phyloP scores from a whole-genome alignment of 768 basidiomycete genomes.

The Scleroderma bovista region DNA sequence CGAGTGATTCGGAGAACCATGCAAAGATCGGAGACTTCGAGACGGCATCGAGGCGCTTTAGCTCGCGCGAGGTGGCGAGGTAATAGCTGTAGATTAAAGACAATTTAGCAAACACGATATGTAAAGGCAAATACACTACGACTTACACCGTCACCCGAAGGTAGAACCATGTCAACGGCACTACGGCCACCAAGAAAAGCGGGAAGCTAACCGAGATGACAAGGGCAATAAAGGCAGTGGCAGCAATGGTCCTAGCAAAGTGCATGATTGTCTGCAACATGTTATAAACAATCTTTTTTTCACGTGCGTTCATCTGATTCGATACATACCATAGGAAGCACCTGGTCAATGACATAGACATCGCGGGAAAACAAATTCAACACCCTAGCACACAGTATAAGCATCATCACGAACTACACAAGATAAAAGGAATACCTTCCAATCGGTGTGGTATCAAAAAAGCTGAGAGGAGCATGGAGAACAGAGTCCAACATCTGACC shows the following conservation, averaged over 20 bases:
- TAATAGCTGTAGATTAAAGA: slow-evolving; percentile 56
- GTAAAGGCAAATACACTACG: background rate
- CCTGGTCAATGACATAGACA: slow-evolving; percentile 78
- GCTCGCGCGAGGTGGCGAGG: slow-evolving; percentile 77
- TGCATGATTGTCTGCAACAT: slow-evolving; percentile 50
- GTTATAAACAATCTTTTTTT: slow-evolving; percentile 1
- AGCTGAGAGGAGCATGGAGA: slow-evolving; percentile 77
- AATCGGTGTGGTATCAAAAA: slow-evolving; percentile 86
- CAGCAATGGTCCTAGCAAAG: slow-evolving; percentile 59
- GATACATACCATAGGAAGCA: slow-evolving; percentile 56
- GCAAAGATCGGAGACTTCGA: slow-evolving; percentile 90
- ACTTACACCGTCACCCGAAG: slow-evolving; percentile 70
- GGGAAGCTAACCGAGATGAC: slow-evolving; percentile 85
- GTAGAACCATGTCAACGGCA: slow-evolving; percentile 80
- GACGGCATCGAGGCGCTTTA: slow-evolving; percentile 84
- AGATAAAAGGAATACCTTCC: slow-evolving; percentile 51
- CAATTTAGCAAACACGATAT: background rate
- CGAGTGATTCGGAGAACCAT: slow-evolving; percentile 75
- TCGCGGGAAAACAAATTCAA: slow-evolving; percentile 91
- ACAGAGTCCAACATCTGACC: slow-evolving; percentile 71
- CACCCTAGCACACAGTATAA: slow-evolving; percentile 41
- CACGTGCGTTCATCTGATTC: rapidly evolving
- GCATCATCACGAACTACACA: background rate
- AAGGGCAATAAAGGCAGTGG: slow-evolving; percentile 52
- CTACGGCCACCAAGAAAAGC: slow-evolving; percentile 66